These are phyloP conservation scores for Scorias spongiosa DNA, from an alignment of 2,329 filamentous ascomycete genomes.

Conservation along the genomic window DNA sequence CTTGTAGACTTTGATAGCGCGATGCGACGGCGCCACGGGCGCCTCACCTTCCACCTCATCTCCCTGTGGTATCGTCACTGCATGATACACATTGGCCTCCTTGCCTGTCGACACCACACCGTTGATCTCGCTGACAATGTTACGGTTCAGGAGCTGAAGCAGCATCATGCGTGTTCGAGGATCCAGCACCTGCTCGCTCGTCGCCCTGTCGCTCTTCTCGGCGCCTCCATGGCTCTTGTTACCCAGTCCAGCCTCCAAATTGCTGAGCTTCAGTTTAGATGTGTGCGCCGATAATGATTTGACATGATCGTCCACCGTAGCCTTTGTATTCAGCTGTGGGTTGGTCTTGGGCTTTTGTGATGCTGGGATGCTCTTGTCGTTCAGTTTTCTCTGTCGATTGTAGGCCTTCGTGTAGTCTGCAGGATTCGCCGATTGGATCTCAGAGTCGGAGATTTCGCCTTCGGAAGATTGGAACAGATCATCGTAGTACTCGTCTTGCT, in stretches of 20 bases:
- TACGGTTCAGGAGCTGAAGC: conserved; percentile 87
- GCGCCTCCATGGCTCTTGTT: conserved; percentile 35
- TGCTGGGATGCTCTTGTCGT: conserved; percentile 34
- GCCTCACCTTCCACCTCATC: conserved; percentile 33
- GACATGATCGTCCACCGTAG: conserved; percentile 76
- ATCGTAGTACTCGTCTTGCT: conserved; percentile 49
- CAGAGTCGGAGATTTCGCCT: conserved; percentile 47
- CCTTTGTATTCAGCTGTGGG: conserved; percentile 62
- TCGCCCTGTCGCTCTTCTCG: conserved; percentile 75
- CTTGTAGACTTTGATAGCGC: conserved; percentile 98
- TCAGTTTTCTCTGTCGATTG: conserved; percentile 64
- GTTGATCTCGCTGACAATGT: conserved; percentile 78
- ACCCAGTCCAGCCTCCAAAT: conserved; percentile 37
- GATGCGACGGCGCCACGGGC: conserved; percentile 41
- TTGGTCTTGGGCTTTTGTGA: conserved; percentile 55
- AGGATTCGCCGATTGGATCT: conserved; percentile 41
- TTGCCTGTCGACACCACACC: conserved; percentile 94
- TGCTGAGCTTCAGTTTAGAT: conserved; percentile 67
- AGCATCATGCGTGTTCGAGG: conserved; percentile 90
- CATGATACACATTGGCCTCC: conserved; percentile 95
- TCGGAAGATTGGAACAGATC: conserved; percentile 35
- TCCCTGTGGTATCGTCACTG: conserved; percentile 46
- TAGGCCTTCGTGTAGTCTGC: conserved; percentile 71
- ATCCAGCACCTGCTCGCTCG: conserved; percentile 87
- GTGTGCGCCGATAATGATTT: conserved; percentile 73